Evolutionary conservation across 2,329 filamentous ascomycete species (phyloP), one percentile per base, ranked within the genome.

Genomic region (Aspergillus sp.): DNA sequence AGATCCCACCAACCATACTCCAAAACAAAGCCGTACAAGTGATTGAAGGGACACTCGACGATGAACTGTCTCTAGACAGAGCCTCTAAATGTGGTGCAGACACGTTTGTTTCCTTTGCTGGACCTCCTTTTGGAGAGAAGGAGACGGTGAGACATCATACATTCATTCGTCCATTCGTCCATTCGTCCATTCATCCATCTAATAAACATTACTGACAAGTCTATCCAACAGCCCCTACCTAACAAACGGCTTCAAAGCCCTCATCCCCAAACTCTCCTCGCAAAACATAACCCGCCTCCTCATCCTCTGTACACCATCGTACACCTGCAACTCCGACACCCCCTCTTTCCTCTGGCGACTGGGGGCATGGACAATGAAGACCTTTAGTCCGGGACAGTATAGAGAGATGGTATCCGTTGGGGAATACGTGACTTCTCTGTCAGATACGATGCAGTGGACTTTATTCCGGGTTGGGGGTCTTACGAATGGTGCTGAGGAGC

Each of bases 21-120:
- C 19, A 33, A 19, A 42, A 47, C 28, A 8, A 33, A 31, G 27
- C 12, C n/a, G 38, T 43, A 8, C 9, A 27, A 7, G 36, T 47
- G 9, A 42, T 49, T 27, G 34, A 49, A 27, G 47, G 47, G 11
- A 19, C 36, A 29, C 33, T 49, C 4, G 40, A 49, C 27, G 37
- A 41, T 13, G 33, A 44, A 27, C 33, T 30, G 5, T 26, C 29
- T 26, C 12, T 49, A 10, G 37, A 44, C 4, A 9, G 42, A 28
- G 44, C 37, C 19, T 35, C 42, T 5, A 11, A 29, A 1, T 40
- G 41, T 9, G 42, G 42, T 19, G 36, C 42, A 27, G 39, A 45
- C 11, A 33, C 39, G 3, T 44, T 45, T 33, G 42, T 50, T 7
- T 48, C 48, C 13, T 45, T 48, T 32, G 41, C 46, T n/a, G 48